These are phyloP conservation scores for Kodamaea derodonti DNA, from an alignment of 1,139 yeast genomes.

Conservation along the genomic window DNA sequence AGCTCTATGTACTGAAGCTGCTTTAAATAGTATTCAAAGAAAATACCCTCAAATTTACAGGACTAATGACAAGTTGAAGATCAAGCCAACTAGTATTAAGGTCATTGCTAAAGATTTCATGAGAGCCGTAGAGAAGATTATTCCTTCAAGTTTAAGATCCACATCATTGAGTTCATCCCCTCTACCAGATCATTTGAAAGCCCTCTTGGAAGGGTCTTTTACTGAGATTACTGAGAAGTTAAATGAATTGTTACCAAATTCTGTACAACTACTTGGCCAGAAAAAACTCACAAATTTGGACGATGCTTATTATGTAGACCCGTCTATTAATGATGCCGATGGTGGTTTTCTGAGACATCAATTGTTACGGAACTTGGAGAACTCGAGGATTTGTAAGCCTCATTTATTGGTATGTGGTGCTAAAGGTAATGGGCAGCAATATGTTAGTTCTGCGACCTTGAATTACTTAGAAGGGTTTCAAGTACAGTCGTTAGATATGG, in stretches of 20 bases:
- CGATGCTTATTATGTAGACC: constrained; percentile 65
- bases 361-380: constrained; percentile 52
- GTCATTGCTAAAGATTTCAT: constrained; percentile 88
- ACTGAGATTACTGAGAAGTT: constrained; percentile 46
- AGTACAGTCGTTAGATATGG: constrained; percentile 81
- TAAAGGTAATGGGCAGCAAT: constrained; percentile 86
- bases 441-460: constrained; percentile 76
- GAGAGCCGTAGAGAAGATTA: constrained; percentile 78
- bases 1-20: constrained; percentile 94
- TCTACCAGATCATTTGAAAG: constrained; percentile 66
- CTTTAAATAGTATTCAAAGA: constrained; percentile 85
- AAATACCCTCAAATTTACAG: constrained; percentile 90
- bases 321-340: constrained; percentile 52
- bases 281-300: constrained; percentile 59
- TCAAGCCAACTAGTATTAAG: constrained; percentile 67
- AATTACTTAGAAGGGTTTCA: constrained; percentile 87
- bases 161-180: constrained; percentile 74
- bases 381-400: constrained; percentile 77
- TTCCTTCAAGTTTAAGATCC: constrained; percentile 90
- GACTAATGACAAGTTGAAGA: constrained; percentile 66
- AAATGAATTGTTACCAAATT: constrained; percentile 60
- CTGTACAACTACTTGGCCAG: constrained; percentile 25
- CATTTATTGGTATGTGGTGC: constrained; percentile 70
- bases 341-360: constrained; percentile 72
- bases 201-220: constrained; percentile 54